These are phyloP conservation scores for Gaeumannomyces sp. DNA, from an alignment of 2,329 filamentous ascomycete species.

Conservation along the genomic window DNA sequence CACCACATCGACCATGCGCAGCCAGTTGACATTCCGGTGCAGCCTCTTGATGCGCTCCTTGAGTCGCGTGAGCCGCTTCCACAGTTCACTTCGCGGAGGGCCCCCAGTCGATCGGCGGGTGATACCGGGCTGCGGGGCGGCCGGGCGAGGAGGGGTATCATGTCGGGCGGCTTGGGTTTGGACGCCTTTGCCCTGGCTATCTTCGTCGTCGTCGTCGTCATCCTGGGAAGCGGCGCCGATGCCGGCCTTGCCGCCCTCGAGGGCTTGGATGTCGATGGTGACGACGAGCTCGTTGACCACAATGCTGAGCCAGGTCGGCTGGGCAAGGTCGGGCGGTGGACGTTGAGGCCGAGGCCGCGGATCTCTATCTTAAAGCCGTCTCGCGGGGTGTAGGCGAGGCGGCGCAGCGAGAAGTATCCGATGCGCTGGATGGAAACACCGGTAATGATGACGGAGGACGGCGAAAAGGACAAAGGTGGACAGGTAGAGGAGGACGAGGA, in stretches of 20 bases:
- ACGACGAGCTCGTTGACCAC: conserved; percentile 80
- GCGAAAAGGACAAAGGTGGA: conserved; percentile 91
- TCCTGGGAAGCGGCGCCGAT: conserved; percentile 25
- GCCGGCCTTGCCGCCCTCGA: conserved; percentile 44
- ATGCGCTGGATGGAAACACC: conserved; percentile 94
- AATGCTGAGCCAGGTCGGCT: conserved; percentile 93
- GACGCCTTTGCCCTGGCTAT: background rate
- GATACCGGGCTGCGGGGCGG: conserved; percentile 22
- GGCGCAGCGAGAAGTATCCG: conserved; percentile 84
- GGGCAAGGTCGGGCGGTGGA: conserved; percentile 91
- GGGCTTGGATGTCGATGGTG: conserved; percentile 67
- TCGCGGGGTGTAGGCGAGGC: conserved; percentile 81
- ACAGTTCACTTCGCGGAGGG: conserved; percentile 60
- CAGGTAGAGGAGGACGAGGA: conserved; percentile 80
- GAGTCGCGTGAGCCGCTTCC: conserved; percentile 68
- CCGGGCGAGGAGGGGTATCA: conserved; percentile 11
- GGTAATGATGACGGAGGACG: conserved; percentile 81
- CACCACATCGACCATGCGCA: conserved; percentile 82
- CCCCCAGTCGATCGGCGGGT: conserved; percentile 24
- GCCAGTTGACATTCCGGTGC: conserved; percentile 81
- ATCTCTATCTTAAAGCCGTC: conserved; percentile 89
- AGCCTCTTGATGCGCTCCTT: conserved; percentile 84
- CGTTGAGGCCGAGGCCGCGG: conserved; percentile 75
- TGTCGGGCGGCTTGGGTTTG: no score
- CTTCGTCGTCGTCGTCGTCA: conserved; percentile 18